Evolutionary conservation across 371 early-diverging fungal species (phyloP), one percentile per base, ranked within the genome.

Genomic region (Gilbertella persicaria): DNA sequence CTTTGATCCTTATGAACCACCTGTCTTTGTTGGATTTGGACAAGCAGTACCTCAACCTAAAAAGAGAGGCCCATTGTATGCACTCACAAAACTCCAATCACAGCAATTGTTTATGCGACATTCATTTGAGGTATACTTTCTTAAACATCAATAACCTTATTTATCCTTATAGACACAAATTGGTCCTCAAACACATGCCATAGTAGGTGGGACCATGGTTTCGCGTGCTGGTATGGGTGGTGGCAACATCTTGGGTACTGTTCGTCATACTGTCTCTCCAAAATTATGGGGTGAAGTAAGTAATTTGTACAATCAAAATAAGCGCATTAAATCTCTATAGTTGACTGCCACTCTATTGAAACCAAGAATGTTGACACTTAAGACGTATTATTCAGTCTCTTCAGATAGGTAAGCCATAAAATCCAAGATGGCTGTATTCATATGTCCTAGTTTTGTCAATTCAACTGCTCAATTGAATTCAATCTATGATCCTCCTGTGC

Each of bases 91-190:
- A 29, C 78, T 79, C 0, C 88, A 88, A 41, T 63, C 88, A 28
- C 78, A 84, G 43, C 88, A 88, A 59, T 74, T 93, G 45, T 78
- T 83, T 50, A 84, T 94, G 73, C 83, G 83, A 53, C 93, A 93
- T 63, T 87, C 92, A 36, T 94, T 94, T 67, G 83, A 92, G 79
- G 90, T 90, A 76, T 23, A 58, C 0, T 3, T 10, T 24, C 2
- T 17, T 24, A 14, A 45, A 16, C 16, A 28, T 3, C 25, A 29
- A 28, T 26, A 4, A n/a, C 21, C 10, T 24, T 24, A 50, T 16
- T 6, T 44, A 1, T 37, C 40, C 20, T 45, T 21, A 25, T 63
- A 89, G 87, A 86, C 88, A 10, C 85, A 88, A 66, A 46, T 92
- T 20, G 77, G 82, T 24, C 74, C 82, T n/a, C 73, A 84, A 55